These are phyloP conservation scores for Phytophthora brassicae DNA, from an alignment of 352 stramenopile genomes.

Conservation along the genomic window DNA sequence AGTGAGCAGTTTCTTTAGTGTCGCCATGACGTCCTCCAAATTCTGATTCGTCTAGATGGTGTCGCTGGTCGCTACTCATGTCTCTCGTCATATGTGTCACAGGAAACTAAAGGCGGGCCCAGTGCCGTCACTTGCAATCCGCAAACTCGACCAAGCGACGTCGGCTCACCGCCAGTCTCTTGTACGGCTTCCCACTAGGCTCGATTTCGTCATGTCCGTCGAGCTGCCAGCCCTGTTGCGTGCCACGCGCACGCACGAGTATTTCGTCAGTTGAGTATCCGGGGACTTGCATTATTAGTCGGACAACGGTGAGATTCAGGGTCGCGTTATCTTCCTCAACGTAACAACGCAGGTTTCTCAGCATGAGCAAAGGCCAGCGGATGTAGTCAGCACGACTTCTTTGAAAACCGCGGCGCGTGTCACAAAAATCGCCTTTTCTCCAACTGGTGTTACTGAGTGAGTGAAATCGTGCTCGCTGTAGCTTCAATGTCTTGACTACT, in stretches of 20 bases:
- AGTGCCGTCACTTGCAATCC: neutral
- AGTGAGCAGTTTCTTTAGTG: neutral
- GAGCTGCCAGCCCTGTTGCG: constrained; percentile 6
- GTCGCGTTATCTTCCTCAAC: neutral
- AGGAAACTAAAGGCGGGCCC: neutral
- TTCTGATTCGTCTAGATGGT: neutral
- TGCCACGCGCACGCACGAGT: neutral
- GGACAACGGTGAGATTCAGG: neutral
- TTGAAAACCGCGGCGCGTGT: neutral
- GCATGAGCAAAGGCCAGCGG: neutral
- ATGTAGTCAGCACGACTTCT: neutral
- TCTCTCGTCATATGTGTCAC: neutral
- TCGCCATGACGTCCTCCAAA: neutral
- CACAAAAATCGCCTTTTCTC: neutral
- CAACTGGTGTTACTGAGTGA: neutral
- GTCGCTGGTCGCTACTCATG: constrained; percentile 1
- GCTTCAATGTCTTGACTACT: neutral
- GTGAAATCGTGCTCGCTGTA: neutral
- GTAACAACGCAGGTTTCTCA: neutral
- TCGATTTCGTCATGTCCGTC: neutral
- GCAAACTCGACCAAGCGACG: neutral
- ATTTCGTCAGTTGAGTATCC: constrained; percentile 9
- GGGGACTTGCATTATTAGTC: constrained; percentile 3
- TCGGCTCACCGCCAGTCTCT: neutral
- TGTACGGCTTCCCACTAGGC: neutral